A percentile compares a stretch with the other conserved stretches of the same genome.
Conservation (phyloP, 2,329 filamentous ascomycete species). For the Alternaria longipes region DNA sequence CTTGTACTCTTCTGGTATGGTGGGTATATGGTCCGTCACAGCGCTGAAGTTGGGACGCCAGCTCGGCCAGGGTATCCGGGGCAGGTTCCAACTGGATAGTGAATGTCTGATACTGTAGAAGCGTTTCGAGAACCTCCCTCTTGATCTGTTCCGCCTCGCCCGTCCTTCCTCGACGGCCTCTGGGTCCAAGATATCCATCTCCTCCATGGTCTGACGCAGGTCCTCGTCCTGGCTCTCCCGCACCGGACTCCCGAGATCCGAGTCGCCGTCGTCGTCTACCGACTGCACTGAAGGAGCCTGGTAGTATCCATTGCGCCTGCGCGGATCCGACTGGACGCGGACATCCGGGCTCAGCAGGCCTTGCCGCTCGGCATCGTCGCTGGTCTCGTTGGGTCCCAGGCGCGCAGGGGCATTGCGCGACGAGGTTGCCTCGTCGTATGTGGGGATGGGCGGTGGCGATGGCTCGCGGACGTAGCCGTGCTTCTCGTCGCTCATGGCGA, state of each 20-base stretch:
- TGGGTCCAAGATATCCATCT: constrained; percentile 62
- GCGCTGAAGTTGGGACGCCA: constrained; percentile 36
- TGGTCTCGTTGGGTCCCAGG: constrained; percentile 66
- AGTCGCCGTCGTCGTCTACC: constrained; percentile 71
- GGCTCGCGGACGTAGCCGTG: constrained; percentile 55
- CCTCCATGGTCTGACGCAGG: constrained; percentile 82
- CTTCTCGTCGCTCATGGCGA: constrained; percentile 52
- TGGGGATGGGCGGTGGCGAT: constrained; percentile 73
- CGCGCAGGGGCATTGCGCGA: constrained; percentile 61
- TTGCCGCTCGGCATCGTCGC: constrained; percentile 78
- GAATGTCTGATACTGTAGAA: constrained; percentile 65
- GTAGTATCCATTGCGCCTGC: constrained; percentile 64
- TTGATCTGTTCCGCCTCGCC: constrained; percentile 35
- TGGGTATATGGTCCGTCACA: constrained; percentile 51
- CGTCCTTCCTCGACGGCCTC: constrained; percentile 45
- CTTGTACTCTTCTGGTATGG: constrained; percentile 58
- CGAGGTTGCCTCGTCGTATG: constrained; percentile 81
- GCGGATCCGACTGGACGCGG: constrained; percentile 37
- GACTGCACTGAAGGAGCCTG: constrained; percentile 85
- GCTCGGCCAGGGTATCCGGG: constrained; percentile 49
- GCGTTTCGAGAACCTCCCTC: constrained; percentile 63
- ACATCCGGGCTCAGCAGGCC: constrained; percentile 70
- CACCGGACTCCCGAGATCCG: constrained; percentile 61
- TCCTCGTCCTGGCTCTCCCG: constrained; percentile 62
- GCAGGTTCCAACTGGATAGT: constrained; percentile 65